A percentile compares a stretch with the other conserved stretches of the same genome.
Evolutionary conservation across 768 basidiomycete species (phyloP).

Genomic region (Lactifluus rugatus): DNA sequence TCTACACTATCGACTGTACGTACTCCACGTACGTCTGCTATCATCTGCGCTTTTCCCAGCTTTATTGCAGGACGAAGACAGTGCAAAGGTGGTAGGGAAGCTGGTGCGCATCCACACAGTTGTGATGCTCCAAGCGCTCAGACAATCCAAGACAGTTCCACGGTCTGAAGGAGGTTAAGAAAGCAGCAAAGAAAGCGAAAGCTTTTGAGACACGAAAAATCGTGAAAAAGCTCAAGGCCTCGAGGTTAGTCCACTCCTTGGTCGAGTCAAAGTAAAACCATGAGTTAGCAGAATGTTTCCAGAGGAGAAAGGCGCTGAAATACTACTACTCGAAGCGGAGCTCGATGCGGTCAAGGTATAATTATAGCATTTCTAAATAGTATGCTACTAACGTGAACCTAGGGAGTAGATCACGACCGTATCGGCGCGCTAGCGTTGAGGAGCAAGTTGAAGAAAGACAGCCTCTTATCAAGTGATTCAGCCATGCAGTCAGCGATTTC

Average conservation of each 20-base stretch:
- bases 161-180: constrained; percentile 58
- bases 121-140: not conserved
- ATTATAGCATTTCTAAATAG: not conserved
- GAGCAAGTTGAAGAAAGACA: constrained; percentile 69
- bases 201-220: constrained; percentile 71
- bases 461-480: constrained; percentile 35
- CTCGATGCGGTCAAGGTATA: constrained; percentile 57
- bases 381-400: constrained; percentile 3
- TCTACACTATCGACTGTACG: not conserved
- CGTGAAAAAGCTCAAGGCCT: constrained; percentile 70
- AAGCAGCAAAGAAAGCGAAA: constrained; percentile 73
- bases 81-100: constrained; percentile 1
- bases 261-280: not conserved
- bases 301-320: constrained; percentile 32
- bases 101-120: constrained; percentile 1
- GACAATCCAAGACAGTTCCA: constrained; percentile 47
- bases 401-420: constrained; percentile 51
- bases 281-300: constrained; percentile 26
- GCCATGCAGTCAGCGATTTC: constrained; percentile 29
- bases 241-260: constrained; percentile 40
- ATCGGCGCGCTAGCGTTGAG: constrained; percentile 58
- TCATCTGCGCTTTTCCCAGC: not conserved
- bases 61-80: constrained; percentile 6
- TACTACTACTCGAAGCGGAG: constrained; percentile 45
- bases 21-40: not conserved